Base-by-base conservation (phyloP, 2,329 filamentous ascomycete genomes). In the Ophiostoma quercus region DNA sequence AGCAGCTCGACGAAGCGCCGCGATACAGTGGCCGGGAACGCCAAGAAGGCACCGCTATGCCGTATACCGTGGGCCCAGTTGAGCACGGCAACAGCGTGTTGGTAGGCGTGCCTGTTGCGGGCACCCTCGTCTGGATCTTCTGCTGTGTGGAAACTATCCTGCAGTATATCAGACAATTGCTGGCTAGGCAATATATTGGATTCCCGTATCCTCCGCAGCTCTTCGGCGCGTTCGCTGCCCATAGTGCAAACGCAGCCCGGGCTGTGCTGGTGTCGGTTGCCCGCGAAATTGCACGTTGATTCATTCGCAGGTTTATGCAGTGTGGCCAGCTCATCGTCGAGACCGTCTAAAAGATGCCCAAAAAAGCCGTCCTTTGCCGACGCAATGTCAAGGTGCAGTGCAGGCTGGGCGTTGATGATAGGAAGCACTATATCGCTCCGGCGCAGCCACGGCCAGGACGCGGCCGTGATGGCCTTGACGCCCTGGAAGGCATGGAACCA, bases 401-500 rank as follows among this genome's bases (percentile, higher is more conserved):
- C 84, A 1, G 86, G 87, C 74, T 89, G 87, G 0, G 85, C 85
- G 74, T 88, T 86, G 72, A 90, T 88, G 67, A 90, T 87, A 7
- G 84, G 83, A 34, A 85, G 82, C 54, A 88, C 85, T 16, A 84
- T 82, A 1, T 81, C 79, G 73, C 85, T 88, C 71, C 82, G 81
- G 2, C 87, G 82, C 66, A 90, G 82, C 83, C 84, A 89, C 70
- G 84, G 84, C 87, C 87, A 90, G 16, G 86, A 88, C 2, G 84
- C 83, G 25, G 87, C 84, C 0, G 89, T 87, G 43, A 90, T 82
- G 1, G 87, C 85, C 76, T 89, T 90, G 73, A 90, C 86, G 12
- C 87, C 87, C 74, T 89, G 87, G 74, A 88, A 89, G 3, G 87
- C 84, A 75, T 89, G 87, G 72, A 90, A 89, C 87, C 86, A 89